Conservation (phyloP, 2,329 filamentous ascomycete genomes). For the Teratosphaeriaceae sp. region DNA sequence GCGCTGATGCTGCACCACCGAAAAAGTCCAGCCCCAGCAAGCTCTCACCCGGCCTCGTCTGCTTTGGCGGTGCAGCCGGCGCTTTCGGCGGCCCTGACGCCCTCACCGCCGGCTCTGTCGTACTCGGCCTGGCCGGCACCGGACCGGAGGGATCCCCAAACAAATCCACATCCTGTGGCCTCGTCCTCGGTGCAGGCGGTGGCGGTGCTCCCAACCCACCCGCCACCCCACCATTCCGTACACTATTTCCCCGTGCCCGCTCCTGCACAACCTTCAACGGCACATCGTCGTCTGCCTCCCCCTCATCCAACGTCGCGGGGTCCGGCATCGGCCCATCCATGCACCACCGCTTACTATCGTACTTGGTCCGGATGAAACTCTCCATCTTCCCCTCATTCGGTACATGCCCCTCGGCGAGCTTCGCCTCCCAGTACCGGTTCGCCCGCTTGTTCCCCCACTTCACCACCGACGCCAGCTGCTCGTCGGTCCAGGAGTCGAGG, state of each 20-base stretch:
- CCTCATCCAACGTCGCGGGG: constrained; percentile 72
- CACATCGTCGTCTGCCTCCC: constrained; percentile 65
- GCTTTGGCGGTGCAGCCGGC: constrained; percentile 37
- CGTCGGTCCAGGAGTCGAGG: constrained; percentile 96
- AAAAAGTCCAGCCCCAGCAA: constrained; percentile 91
- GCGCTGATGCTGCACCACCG: constrained; percentile 61
- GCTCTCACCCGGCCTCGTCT: constrained; percentile 73
- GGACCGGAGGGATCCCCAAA: constrained; percentile 66
- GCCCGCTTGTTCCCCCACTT: constrained; percentile 94
- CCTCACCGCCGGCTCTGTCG: constrained; percentile 65
- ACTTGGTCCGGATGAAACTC: constrained; percentile 99
- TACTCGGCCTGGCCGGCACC: constrained; percentile 57
- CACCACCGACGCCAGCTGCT: constrained; percentile 88
- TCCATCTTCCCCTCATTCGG: constrained; percentile 98
- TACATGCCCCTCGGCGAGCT: constrained; percentile 81
- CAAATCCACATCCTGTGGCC: constrained; percentile 55
- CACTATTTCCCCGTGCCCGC: constrained; percentile 55
- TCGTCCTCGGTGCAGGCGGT: constrained; percentile 25
- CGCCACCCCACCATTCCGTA: constrained; percentile 32
- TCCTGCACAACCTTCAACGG: constrained; percentile 62
- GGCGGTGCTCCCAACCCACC: constrained; percentile 9
- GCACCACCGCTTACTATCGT: constrained; percentile 98
- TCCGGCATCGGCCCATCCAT: constrained; percentile 96
- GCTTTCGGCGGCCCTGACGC: constrained; percentile 36
- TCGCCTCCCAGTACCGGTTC: constrained; percentile 99